Evolutionary conservation across 2,329 filamentous ascomycete genomes (phyloP).

Genomic region (Verticillium zaregamsianum): DNA sequence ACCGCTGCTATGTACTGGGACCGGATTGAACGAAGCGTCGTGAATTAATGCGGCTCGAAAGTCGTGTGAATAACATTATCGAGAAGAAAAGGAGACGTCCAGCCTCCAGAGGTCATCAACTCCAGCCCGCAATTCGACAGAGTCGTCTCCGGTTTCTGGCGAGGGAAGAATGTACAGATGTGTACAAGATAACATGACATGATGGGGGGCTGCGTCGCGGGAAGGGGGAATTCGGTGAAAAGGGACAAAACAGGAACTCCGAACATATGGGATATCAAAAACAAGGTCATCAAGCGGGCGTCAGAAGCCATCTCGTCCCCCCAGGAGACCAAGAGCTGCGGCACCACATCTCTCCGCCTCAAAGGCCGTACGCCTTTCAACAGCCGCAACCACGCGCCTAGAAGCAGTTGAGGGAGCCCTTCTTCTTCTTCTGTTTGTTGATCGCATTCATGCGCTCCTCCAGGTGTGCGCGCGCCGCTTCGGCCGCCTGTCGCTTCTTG

Average conservation of each 20-base stretch:
- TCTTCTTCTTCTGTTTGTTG: slow-evolving; percentile 91
- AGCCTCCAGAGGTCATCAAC: neutral
- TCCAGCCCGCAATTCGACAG: neutral
- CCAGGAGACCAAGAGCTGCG: neutral
- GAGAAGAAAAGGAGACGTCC: neutral
- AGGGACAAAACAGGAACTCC: neutral
- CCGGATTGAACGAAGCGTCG: neutral
- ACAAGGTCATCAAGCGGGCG: neutral
- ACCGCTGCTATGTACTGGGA: neutral
- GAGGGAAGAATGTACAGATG: neutral
- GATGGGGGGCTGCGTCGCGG: neutral
- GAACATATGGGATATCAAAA: neutral
- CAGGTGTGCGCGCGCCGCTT: slow-evolving; percentile 81
- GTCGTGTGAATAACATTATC: neutral
- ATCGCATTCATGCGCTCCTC: slow-evolving; percentile 94
- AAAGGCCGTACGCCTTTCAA: neutral
- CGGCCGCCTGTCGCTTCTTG: slow-evolving; percentile 84
- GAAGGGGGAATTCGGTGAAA: neutral
- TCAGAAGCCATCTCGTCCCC: neutral
- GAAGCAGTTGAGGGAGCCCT: slow-evolving; percentile 95
- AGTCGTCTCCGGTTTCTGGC: neutral
- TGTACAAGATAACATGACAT: neutral
- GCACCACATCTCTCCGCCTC: neutral
- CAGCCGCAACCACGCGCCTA: slow-evolving; percentile 38
- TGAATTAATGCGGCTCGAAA: neutral